A percentile compares a stretch with the other conserved stretches of the same genome.
phyloP scores from a whole-genome alignment of 1,139 yeast genomes.

The Geotrichum australiense region DNA sequence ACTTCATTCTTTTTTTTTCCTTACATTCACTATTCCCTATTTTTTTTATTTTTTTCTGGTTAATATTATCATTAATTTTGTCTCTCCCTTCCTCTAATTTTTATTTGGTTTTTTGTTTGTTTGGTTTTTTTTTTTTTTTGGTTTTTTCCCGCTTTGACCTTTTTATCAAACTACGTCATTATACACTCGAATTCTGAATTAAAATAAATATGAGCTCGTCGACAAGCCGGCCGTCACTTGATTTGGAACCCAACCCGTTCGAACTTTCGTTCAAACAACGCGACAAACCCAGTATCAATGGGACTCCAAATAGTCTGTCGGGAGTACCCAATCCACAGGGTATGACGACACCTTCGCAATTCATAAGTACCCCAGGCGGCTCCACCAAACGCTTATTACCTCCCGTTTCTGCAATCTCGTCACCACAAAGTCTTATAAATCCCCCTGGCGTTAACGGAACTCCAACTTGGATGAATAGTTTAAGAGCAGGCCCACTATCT shows the following conservation, averaged over 20 bases:
- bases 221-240: constrained; percentile 37
- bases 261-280: constrained; percentile 84
- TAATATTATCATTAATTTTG: no score
- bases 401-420: constrained; percentile 33
- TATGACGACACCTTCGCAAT: constrained; percentile 13
- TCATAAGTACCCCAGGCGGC: constrained; percentile 31
- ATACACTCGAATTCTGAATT: no score
- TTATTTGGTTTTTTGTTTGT: no score
- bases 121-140: no score
- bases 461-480: constrained; percentile 27
- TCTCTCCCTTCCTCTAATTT: no score
- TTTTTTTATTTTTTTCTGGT: no score
- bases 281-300: constrained; percentile 18
- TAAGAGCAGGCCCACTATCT: constrained; percentile 31
- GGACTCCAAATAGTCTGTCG: background rate
- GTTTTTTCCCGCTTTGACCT: no score
- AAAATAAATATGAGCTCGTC: constrained; percentile 7
- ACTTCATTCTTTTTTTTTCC: no score
- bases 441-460: constrained; percentile 16
- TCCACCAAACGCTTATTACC: constrained; percentile 29
- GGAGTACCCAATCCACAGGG: constrained; percentile 5
- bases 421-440: constrained; percentile 30
- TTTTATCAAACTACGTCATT: no score
- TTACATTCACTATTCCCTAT: no score
- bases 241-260: constrained; percentile 90